A percentile compares a stretch with the other conserved stretches of the same genome.
Conservation (phyloP, 1,139 yeast species). For the Blastobotrys persicus region DNA sequence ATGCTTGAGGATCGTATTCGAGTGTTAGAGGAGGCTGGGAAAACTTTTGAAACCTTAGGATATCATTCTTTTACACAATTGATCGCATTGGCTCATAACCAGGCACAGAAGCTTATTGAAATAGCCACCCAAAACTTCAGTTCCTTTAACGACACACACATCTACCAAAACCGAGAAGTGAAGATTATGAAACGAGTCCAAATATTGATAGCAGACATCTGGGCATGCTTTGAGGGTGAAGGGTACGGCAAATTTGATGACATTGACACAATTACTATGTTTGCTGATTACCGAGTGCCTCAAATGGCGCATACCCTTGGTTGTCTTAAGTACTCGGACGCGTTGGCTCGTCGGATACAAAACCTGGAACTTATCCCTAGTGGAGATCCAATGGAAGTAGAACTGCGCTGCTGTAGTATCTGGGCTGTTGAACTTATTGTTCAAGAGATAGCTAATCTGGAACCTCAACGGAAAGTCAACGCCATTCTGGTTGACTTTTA, state of each 20-base stretch:
- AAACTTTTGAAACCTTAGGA: conserved; percentile 25
- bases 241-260: conserved; percentile 40
- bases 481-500: conserved; percentile 44
- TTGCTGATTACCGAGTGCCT: conserved; percentile 48
- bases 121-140: conserved; percentile 31
- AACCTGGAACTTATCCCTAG: conserved; percentile 26
- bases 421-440: conserved; percentile 42
- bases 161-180: conserved; percentile 34
- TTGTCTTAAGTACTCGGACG: conserved; percentile 38
- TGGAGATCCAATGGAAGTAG: conserved; percentile 40
- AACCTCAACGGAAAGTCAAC: conserved; percentile 26
- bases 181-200: conserved; percentile 42
- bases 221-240: conserved; percentile 44
- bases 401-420: conserved; percentile 43
- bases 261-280: conserved; percentile 44
- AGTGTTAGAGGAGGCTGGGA: conserved; percentile 41
- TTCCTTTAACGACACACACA: conserved; percentile 38
- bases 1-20: conserved; percentile 35
- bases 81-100: conserved; percentile 28
- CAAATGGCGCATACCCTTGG: conserved; percentile 41
- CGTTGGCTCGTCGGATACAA: conserved; percentile 28
- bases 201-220: conserved; percentile 42
- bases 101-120: conserved; percentile 37
- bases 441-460: neutral
- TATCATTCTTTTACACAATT: conserved; percentile 28